Evolutionary conservation across 2,329 filamentous ascomycete species (phyloP).

Genomic region (Tolypocladium sp.): DNA sequence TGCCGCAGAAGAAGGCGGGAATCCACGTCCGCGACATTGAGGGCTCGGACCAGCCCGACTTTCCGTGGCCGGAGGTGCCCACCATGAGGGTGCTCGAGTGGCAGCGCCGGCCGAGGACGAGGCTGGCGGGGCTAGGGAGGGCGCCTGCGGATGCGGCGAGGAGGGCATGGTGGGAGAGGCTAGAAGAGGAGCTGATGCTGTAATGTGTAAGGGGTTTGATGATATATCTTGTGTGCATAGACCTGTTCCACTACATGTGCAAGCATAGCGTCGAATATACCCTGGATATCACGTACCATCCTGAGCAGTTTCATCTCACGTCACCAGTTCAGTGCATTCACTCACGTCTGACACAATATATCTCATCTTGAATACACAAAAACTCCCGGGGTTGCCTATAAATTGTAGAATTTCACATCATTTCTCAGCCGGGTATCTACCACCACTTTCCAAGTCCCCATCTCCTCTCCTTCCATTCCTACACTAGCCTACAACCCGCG

Average conservation of each 20-base stretch:
- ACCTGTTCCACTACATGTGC: background rate
- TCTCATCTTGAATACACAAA: background rate
- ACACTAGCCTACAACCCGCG: background rate
- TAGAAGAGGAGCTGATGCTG: slow-evolving; percentile 20
- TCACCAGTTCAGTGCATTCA: background rate
- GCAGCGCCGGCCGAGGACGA: slow-evolving; percentile 12
- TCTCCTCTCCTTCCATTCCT: background rate
- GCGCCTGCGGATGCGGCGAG: slow-evolving; percentile 11
- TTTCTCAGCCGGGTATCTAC: background rate
- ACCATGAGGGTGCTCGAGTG: slow-evolving; percentile 14
- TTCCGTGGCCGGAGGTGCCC: slow-evolving; percentile 13
- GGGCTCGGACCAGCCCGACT: slow-evolving; percentile 8
- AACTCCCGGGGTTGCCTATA: background rate
- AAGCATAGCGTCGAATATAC: background rate
- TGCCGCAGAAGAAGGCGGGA: slow-evolving; percentile 15
- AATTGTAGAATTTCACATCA: no score
- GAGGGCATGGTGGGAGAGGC: slow-evolving; percentile 16
- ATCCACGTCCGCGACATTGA: slow-evolving; percentile 5
- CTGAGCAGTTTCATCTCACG: background rate
- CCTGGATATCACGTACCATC: background rate
- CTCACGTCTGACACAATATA: background rate
- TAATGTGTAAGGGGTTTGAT: slow-evolving; percentile 5
- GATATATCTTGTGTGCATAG: background rate
- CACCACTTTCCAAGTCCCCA: background rate
- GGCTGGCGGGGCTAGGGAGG: slow-evolving; percentile 8